Evolutionary conservation across 192 early-diverging fungal species (phyloP), one percentile per base, ranked within the genome.

Genomic region (Rhizoclosmatium globosum): DNA sequence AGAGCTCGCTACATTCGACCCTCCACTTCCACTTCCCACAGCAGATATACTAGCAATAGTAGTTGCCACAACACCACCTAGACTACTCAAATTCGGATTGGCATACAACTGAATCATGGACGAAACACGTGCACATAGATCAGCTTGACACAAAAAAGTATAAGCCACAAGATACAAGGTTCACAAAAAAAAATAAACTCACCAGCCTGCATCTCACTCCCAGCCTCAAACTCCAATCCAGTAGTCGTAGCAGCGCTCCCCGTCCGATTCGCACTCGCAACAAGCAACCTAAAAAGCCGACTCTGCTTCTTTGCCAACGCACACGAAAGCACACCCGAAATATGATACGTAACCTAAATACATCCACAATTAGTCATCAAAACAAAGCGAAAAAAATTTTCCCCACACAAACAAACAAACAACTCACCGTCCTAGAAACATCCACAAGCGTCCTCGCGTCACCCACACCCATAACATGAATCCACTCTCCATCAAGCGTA

Each of bases 401-500:
- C 53, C 47, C 41, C 70, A 74, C 59, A 74, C 73, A 74, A 21
- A 64, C 62, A 42, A 6, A 71, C 9, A 47, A 71, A 56, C 11
- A 68, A 43, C 86, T 80, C 46, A 93, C 91, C 42, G 93, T 94
- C 85, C 96, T 96, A 64, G 92, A 91, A 41, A 91, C 88, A 78
- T 97, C 94, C 76, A 95, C 94, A 70, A 95, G 86, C 43, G 90
- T 87, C 72, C 88, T 92, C 23, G 89, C 88, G 61, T 96, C 95
- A 2, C 93, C 86, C 1, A 94, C 92, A 64, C 73, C 62, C 91
- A 94, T 94, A 48, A 99, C 86, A 68, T 96, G 93, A 41, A 99
- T 91, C 61, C 95, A 93, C 58, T 96, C 95, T 9, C 96, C 97
- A 82, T 98, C 96, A 74, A 99, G 95, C 0, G 95, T 96, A n/a